phyloP scores from a whole-genome alignment of 805 yeast genomes.

The Saccharomycopsis fodiens region DNA sequence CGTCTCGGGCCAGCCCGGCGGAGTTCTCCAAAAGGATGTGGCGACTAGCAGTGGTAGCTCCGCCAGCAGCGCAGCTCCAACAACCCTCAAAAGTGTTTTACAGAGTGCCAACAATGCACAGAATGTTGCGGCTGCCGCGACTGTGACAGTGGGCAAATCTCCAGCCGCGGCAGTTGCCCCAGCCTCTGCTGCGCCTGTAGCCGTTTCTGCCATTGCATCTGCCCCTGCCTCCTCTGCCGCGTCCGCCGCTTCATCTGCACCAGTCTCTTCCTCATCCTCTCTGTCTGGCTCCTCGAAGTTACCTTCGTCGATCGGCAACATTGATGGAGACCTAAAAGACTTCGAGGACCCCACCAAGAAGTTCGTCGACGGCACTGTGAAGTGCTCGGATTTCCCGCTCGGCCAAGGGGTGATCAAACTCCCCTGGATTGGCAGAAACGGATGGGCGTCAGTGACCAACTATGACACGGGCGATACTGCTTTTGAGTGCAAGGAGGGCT shows the following conservation, averaged over 20 bases:
- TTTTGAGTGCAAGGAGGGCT: conserved; percentile 54
- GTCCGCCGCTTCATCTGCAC: conserved; percentile 24
- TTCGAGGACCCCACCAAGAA: conserved; percentile 42
- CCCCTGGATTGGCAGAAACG: conserved; percentile 45
- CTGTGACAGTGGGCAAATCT: no score
- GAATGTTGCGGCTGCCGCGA: conserved; percentile 20
- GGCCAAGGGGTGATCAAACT: conserved; percentile 64
- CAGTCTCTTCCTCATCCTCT: conserved; percentile 27
- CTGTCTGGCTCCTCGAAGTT: conserved; percentile 44
- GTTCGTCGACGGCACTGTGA: conserved; percentile 55
- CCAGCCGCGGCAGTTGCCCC: no score
- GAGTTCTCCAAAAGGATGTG: conserved; percentile 23
- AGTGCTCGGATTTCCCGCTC: conserved; percentile 63
- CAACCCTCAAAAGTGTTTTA: conserved; percentile 23
- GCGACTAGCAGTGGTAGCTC: conserved; percentile 27
- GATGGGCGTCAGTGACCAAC: conserved; percentile 48
- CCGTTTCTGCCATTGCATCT: no score
- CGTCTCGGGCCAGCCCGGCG: conserved; percentile 18
- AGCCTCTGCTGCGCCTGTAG: no score
- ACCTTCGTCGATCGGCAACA: conserved; percentile 40
- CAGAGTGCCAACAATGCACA: no score
- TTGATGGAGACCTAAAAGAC: conserved; percentile 49
- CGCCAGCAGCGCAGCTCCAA: background rate
- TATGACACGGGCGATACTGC: conserved; percentile 57
- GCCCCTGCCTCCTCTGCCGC: conserved; percentile 12